Percentiles rank a stretch among this genome's conserved stretches.
Conservation (phyloP, 495 filamentous ascomycete genomes). For the Pyrenula massariospora region DNA sequence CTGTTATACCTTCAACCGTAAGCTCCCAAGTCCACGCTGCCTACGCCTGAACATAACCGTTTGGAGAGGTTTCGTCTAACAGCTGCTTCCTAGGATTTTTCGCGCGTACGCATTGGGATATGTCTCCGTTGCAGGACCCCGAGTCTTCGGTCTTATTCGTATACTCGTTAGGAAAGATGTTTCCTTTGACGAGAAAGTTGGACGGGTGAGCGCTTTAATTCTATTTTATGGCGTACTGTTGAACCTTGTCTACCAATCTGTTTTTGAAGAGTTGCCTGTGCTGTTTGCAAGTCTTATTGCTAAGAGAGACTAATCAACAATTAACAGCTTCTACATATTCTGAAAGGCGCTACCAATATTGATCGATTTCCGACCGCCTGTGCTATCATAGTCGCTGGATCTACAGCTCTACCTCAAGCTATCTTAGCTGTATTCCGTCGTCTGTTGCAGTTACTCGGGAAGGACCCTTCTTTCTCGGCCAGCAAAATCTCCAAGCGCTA, state of each 20-base stretch:
- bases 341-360: conserved; percentile 24
- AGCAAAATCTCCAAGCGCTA: background rate
- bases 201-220: conserved; percentile 21
- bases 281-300: no score
- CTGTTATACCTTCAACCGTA: background rate
- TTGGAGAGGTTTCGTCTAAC: no score
- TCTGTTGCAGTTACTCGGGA: conserved; percentile 5
- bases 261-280: no score
- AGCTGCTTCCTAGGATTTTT: conserved; percentile 41
- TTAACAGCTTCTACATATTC: conserved; percentile 21
- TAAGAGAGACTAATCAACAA: background rate
- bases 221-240: no score
- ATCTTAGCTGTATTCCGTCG: conserved; percentile 19
- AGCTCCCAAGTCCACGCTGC: no score
- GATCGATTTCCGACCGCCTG: conserved; percentile 74
- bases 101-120: conserved; percentile 69
- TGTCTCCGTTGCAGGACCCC: conserved; percentile 56
- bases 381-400: conserved; percentile 62
- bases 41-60: no score
- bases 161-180: conserved; percentile 33
- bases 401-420: conserved; percentile 49
- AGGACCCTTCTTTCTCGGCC: background rate
- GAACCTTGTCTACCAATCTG: no score
- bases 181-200: conserved; percentile 22
- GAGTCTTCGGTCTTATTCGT: conserved; percentile 45